A percentile compares a stretch with the other conserved stretches of the same genome.
phyloP scores from a whole-genome alignment of 2,329 filamentous ascomycete species.

The Magnaporthales sp. region DNA sequence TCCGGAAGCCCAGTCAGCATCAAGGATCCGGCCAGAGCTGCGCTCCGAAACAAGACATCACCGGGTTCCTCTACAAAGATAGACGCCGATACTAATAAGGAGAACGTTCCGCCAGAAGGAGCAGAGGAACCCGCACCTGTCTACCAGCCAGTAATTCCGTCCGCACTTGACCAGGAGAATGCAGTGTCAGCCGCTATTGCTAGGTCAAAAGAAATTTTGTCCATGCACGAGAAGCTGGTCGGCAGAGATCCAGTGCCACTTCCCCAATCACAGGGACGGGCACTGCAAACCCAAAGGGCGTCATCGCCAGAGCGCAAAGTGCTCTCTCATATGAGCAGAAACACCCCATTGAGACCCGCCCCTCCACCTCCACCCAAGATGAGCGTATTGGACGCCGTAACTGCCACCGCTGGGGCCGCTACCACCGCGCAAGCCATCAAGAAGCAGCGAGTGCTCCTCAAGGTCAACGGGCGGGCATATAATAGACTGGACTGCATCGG shows the following conservation, averaged over 20 bases:
- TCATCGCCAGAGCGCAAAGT: constrained; percentile 49
- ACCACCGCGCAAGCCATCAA: constrained; percentile 57
- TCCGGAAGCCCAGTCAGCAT: constrained; percentile 52
- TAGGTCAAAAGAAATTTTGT: constrained; percentile 7
- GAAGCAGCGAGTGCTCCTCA: constrained; percentile 75
- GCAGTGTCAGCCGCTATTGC: constrained; percentile 15
- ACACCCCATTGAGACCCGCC: constrained; percentile 70
- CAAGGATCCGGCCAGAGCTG: constrained; percentile 31
- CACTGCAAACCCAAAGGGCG: constrained; percentile 10
- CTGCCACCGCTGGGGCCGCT: constrained; percentile 70
- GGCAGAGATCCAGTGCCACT: neutral
- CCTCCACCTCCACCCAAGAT: constrained; percentile 87
- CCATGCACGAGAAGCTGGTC: constrained; percentile 8
- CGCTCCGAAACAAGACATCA: constrained; percentile 28
- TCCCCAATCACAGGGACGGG: neutral
- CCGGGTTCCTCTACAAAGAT: constrained; percentile 5
- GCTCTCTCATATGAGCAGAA: constrained; percentile 44
- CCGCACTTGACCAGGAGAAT: constrained; percentile 76
- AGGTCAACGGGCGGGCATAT: constrained; percentile 85
- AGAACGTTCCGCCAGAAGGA: constrained; percentile 8
- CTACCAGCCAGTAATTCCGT: constrained; percentile 49
- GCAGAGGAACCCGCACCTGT: neutral
- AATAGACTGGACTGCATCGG: constrained; percentile 86
- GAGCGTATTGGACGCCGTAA: constrained; percentile 89
- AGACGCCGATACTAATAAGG: constrained; percentile 23